Percentiles rank a stretch among this genome's conserved stretches.
These are phyloP conservation scores for Ceratonia siliqua DNA, from an alignment of 306 rosid species.

Conservation along the genomic window DNA sequence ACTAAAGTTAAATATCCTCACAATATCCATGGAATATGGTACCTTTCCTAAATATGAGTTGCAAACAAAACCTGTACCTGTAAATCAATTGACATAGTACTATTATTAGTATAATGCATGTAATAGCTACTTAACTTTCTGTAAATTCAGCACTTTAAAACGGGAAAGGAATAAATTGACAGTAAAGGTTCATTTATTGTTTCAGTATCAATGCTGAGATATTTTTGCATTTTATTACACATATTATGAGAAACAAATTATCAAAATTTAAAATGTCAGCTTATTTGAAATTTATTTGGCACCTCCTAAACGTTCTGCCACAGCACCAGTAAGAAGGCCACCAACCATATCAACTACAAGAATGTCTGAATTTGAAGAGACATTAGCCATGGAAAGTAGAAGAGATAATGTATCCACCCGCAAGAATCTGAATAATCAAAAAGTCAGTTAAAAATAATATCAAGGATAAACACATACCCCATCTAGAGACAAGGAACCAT, in stretches of 20 bases:
- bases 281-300: background rate
- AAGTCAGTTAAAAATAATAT: slow-evolving; percentile 23
- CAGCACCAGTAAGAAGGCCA: slow-evolving; percentile 94
- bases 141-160: background rate
- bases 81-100: slow-evolving; percentile 28
- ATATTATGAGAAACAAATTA: background rate
- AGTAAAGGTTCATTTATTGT: background rate
- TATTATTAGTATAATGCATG: slow-evolving; percentile 5
- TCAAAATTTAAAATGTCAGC: slow-evolving; percentile 24
- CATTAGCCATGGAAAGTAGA: slow-evolving; percentile 84
- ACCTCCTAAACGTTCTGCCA: slow-evolving; percentile 98
- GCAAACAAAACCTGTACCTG: slow-evolving; percentile 85
- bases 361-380: slow-evolving; percentile 82
- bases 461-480: slow-evolving; percentile 6
- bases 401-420: slow-evolving; percentile 85
- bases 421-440: slow-evolving; percentile 65
- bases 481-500: background rate
- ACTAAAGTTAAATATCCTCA: slow-evolving; percentile 79
- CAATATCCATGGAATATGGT: slow-evolving; percentile 80
- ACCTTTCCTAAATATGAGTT: slow-evolving; percentile 62
- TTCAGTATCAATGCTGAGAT: background rate
- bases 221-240: background rate
- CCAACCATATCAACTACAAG: slow-evolving; percentile 86
- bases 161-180: background rate
- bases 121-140: background rate